Evolutionary conservation across 257 asterid genomes (phyloP).

Genomic region (Gentiana macrophylla): DNA sequence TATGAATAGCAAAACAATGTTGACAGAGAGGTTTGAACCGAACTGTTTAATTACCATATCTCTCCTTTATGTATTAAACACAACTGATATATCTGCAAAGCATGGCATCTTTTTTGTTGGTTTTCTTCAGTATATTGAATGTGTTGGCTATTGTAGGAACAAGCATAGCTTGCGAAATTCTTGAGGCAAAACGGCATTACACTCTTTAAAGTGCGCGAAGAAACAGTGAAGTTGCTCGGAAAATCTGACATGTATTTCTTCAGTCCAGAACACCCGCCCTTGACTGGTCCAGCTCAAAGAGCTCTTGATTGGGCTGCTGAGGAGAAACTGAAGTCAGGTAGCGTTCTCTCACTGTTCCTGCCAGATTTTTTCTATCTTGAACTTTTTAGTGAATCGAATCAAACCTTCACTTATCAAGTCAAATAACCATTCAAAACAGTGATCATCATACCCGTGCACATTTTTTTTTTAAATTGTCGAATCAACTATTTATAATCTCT

Average conservation of each 20-base stretch:
- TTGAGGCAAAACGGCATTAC: slow-evolving; percentile 75
- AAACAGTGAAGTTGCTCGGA: slow-evolving; percentile 56
- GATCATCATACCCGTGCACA: not conserved
- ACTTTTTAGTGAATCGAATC: not conserved
- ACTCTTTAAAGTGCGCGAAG: slow-evolving; percentile 62
- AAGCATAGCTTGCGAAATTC: slow-evolving; percentile 68
- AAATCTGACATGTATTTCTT: slow-evolving; percentile 52
- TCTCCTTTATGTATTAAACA: too few relatives aligned
- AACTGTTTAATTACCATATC: too few relatives aligned
- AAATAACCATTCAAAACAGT: too few relatives aligned
- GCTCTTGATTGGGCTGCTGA: slow-evolving; percentile 86
- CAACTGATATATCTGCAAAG: too few relatives aligned
- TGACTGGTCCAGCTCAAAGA: slow-evolving; percentile 79
- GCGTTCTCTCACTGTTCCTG: not conserved
- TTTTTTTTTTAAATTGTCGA: not conserved
- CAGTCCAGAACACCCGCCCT: slow-evolving; percentile 86
- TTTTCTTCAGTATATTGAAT: not conserved
- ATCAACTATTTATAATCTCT: not conserved
- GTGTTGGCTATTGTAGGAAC: slow-evolving; percentile 51
- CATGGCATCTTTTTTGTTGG: too few relatives aligned
- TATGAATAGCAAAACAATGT: too few relatives aligned
- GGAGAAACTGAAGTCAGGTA: slow-evolving; percentile 87
- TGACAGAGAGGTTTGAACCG: too few relatives aligned
- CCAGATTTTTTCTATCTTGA: not conserved
- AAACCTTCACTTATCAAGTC: not conserved